Base-by-base conservation (phyloP, 192 early-diverging fungal genomes). In the Linnemannia schmuckeri region DNA sequence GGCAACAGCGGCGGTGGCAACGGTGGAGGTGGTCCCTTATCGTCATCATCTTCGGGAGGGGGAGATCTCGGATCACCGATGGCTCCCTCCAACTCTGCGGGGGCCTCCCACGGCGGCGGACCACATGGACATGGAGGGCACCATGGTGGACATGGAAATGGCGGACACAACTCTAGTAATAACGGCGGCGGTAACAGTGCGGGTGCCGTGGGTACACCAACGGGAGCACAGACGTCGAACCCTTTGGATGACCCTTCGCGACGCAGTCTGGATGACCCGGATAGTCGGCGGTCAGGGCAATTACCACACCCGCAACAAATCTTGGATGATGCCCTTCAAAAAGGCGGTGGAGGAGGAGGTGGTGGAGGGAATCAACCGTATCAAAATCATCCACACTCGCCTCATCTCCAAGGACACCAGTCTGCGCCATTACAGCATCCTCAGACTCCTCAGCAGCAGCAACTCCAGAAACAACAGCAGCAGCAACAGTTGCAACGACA, bases 271-370 rank as follows among this genome's bases (percentile, higher is more conserved):
- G 79, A 86, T 10, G 79, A 81, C n/a, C 44, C 74, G 8, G 77
- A 79, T 20, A 30, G 54, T 10, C 61, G 71, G 17, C 54, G 79
- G 49, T 47, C 42, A 33, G 17, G 54, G 37, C 85, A 81, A 49
- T 77, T 81, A 42, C 80, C 79, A 54, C 79, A 87, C 38, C 79
- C 85, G n/a, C 85, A 87, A 20, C 85, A 87, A 33, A 81, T 81
- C 22, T 20, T 87, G 7, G 85, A 87, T n/a, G 85, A 81, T n/a
- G 75, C 79, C 10, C 46, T 81, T 20, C 78, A 86, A 68, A 85
- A 80, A 70, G 82, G 82, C 0, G 17, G 82, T 1, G 17, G 44
- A 46, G 44, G 44, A 12, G 61, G 61, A 4, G 30, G 61, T 0
- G 30, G 27, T 0, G 61, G 61, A 4, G 61, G 61, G 6, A 66